Percentiles rank a stretch among this genome's conserved stretches.
Conservation (phyloP, 768 basidiomycete genomes). For the Pisolithus marmoratus region DNA sequence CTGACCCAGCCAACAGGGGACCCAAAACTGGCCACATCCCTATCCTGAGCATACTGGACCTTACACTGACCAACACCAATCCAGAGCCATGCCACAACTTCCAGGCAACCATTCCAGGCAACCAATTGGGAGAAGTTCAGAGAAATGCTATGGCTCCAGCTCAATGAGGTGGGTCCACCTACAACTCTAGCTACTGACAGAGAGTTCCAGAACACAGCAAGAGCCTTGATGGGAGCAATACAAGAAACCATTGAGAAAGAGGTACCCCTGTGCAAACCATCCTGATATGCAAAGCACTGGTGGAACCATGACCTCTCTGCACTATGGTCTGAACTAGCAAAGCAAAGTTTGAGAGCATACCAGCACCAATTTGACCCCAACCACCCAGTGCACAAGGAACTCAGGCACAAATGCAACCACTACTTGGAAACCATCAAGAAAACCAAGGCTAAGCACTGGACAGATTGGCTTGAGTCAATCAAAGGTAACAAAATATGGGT, state of each 20-base stretch:
- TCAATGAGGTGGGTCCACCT: too few species aligned
- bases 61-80: too few species aligned
- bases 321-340: too few species aligned
- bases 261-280: constrained; percentile 15
- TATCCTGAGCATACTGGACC: neutral
- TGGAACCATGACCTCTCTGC: too few species aligned
- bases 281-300: constrained; percentile 27
- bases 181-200: too few species aligned
- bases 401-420: constrained; percentile 4
- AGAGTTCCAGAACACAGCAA: too few species aligned
- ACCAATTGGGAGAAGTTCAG: constrained; percentile 8
- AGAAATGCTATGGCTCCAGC: neutral
- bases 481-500: constrained; percentile 14
- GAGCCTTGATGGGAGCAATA: too few species aligned
- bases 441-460: constrained; percentile 17
- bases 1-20: fast-evolving
- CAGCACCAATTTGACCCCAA: constrained; percentile 1
- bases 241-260: constrained; percentile 9
- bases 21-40: constrained; percentile 12
- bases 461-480: constrained; percentile 21
- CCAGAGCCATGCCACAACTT: neutral
- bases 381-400: constrained; percentile 22
- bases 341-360: too few species aligned
- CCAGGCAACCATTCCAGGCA: too few species aligned
- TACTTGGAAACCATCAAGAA: constrained; percentile 11